Base-by-base conservation (phyloP, 1,284 basidiomycete genomes). In the Fomitiporia mediterranea region DNA sequence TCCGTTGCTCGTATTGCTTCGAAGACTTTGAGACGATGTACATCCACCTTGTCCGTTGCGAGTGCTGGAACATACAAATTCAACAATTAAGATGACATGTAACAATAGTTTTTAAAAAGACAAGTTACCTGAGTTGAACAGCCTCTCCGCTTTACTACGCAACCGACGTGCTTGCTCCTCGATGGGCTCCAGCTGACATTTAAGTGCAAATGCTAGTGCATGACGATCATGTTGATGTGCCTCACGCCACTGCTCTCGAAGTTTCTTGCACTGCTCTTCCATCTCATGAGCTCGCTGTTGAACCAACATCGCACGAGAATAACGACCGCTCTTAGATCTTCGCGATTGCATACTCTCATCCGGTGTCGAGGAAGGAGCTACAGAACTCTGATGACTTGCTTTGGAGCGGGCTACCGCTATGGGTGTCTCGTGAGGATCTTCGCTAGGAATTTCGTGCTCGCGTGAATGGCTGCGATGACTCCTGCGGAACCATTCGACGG, bases 21-120 rank as follows among this genome's bases (percentile, higher is more conserved):
- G 27, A 77, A 73, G 0, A 86, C 82, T 60, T 86, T 86, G 23
- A 94, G 75, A 2, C 87, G 83, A 64, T 88, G 85, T 1, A 95
- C 81, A 65, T 95, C 90, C 57, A 93, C 81, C 21, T 78, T 81
- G 43, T 65, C 64, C 21, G 72, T 60, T 63, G 82, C 83, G 48
- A 75, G 74, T 23, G 64, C 64, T 25, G 72, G 60, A 63, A 82
- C 83, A 52, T 76, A 74, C 25, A 80, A 25, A 37, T 54, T 42
- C 13, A 21, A 30, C 27, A 4, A 55, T 23, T 28, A 43, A 25
- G 15, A 32, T 32, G 17, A 9, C 3, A 32, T 35, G 30, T 15
- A 42, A 34, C 23, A 34, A 32, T 4, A 37, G 17, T 2, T 51
- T 8, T 30, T 13, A 34, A 28, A 3, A 37, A 27, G 15, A 54